A percentile compares a stretch with the other conserved stretches of the same genome.
Evolutionary conservation across 2,329 filamentous ascomycete species (phyloP).

Genomic region (Claviceps fusiformis): DNA sequence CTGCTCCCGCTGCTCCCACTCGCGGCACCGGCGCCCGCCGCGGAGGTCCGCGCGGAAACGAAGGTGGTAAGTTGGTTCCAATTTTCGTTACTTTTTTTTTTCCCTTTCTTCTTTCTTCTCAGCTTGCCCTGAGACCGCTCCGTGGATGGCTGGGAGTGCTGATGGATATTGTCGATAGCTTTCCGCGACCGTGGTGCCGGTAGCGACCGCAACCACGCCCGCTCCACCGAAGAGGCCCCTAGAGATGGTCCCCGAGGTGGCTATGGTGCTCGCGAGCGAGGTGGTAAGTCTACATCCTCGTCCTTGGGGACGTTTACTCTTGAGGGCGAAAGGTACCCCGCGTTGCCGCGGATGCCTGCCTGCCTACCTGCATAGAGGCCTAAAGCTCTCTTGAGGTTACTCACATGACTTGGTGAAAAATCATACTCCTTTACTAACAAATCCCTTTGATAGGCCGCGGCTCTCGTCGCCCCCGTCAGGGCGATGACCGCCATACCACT

Average conservation of each 20-base stretch:
- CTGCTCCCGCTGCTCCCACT: conserved; percentile 48
- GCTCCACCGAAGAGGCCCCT: conserved; percentile 57
- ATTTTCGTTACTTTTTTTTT: too few relatives aligned
- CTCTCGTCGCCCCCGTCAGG: conserved; percentile 35
- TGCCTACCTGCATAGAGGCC: background rate
- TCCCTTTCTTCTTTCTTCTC: background rate
- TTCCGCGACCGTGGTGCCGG: conserved; percentile 83
- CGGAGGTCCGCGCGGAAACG: conserved; percentile 57
- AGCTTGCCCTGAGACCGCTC: background rate
- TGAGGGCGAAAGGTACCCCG: background rate
- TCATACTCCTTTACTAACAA: background rate
- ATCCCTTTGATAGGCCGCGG: conserved; percentile 32
- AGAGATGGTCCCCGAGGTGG: conserved; percentile 45
- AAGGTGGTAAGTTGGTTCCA: conserved; percentile 56
- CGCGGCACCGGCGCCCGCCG: conserved; percentile 34
- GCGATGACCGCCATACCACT: conserved; percentile 43
- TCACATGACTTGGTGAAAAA: background rate
- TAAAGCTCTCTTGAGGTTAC: background rate
- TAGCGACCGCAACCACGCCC: conserved; percentile 67
- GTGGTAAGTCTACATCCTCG: conserved; percentile 30
- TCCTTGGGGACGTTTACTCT: conserved; percentile 14
- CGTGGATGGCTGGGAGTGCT: background rate
- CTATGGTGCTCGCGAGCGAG: conserved; percentile 48
- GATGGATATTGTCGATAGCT: conserved; percentile 34
- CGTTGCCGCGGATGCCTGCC: background rate